Evolutionary conservation across 2,329 filamentous ascomycete species (phyloP).

Genomic region (Venturia oleaginea): DNA sequence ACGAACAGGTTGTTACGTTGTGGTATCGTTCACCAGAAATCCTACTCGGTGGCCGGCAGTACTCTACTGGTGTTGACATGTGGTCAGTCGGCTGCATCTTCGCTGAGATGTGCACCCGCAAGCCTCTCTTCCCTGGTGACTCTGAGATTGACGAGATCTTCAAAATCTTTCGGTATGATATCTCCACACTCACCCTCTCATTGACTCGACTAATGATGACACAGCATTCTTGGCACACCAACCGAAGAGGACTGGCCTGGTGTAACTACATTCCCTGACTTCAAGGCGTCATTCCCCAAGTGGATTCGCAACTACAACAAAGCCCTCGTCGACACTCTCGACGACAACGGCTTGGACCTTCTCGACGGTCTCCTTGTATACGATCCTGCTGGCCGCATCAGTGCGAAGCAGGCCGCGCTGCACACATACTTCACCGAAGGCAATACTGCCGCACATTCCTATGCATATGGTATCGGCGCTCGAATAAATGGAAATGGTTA

Average conservation of each 20-base stretch:
- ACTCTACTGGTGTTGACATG: constrained; percentile 92
- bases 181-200: constrained; percentile 24
- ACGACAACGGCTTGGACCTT: constrained; percentile 61
- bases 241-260: constrained; percentile 77
- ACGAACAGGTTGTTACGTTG: constrained; percentile 65
- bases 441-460: background rate
- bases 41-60: constrained; percentile 79
- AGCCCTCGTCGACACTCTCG: constrained; percentile 58
- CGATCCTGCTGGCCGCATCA: constrained; percentile 78
- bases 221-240: constrained; percentile 66
- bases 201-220: background rate
- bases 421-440: constrained; percentile 64
- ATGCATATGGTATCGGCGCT: constrained; percentile 5
- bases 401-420: constrained; percentile 75
- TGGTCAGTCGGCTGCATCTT: constrained; percentile 94
- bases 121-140: constrained; percentile 85
- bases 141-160: constrained; percentile 93
- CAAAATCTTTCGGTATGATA: constrained; percentile 75
- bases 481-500: constrained; percentile 1
- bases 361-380: constrained; percentile 68
- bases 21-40: constrained; percentile 93
- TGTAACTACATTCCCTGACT: constrained; percentile 90
- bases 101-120: constrained; percentile 91
- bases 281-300: constrained; percentile 86
- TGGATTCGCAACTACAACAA: constrained; percentile 65